Evolutionary conservation across 1,284 basidiomycete genomes (phyloP).

Genomic region (Cryptococcus deneoformans): DNA sequence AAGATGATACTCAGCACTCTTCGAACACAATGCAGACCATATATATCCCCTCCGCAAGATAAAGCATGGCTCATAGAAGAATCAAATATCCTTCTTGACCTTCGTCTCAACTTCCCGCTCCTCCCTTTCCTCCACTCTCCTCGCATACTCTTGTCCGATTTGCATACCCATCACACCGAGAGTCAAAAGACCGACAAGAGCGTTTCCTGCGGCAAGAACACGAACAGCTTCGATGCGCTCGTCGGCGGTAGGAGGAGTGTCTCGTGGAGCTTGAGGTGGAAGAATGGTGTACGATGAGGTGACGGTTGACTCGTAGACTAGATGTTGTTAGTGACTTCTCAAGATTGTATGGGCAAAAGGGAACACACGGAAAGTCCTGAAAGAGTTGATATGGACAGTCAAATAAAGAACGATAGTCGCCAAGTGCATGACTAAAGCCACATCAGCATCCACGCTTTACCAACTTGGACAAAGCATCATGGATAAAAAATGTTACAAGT

Average conservation of each 20-base stretch:
- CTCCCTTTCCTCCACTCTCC: slow-evolving; percentile 62
- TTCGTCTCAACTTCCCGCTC: slow-evolving; percentile 51
- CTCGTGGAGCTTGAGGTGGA: slow-evolving; percentile 53
- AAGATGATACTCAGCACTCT: background rate
- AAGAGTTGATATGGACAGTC: slow-evolving; percentile 69
- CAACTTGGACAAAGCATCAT: background rate
- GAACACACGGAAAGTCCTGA: slow-evolving; percentile 58
- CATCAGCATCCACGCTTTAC: background rate
- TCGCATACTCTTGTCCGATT: slow-evolving; percentile 82
- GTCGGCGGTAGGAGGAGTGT: slow-evolving; percentile 57
- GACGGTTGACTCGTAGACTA: slow-evolving; percentile 38
- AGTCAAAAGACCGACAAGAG: slow-evolving; percentile 68
- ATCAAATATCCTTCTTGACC: slow-evolving; percentile 39
- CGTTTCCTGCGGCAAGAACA: slow-evolving; percentile 76
- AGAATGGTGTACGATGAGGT: slow-evolving; percentile 44
- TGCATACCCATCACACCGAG: slow-evolving; percentile 53
- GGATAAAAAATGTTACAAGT: background rate
- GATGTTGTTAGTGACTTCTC: background rate
- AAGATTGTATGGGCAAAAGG: background rate
- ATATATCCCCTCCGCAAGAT: background rate
- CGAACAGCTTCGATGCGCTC: slow-evolving; percentile 74
- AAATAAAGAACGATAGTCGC: slow-evolving; percentile 74
- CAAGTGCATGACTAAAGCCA: slow-evolving; percentile 62
- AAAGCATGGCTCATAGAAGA: background rate
- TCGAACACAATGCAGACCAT: background rate